Evolutionary conservation across 805 yeast genomes (phyloP).

Genomic region (Candida silvatica): DNA sequence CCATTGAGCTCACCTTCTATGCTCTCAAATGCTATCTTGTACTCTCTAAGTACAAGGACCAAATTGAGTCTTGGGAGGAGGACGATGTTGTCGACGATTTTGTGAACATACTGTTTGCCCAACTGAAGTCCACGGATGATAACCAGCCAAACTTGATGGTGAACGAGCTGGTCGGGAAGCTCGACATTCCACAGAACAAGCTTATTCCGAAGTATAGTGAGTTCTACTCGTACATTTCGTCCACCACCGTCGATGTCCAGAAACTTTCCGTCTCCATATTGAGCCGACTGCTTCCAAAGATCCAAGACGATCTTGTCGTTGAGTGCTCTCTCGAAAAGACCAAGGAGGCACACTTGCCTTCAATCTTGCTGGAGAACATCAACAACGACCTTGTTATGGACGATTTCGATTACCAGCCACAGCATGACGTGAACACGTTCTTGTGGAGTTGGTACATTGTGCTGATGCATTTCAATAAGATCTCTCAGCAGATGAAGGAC

Average conservation of each 20-base stretch:
- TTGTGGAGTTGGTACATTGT: constrained; percentile 66
- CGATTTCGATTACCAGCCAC: constrained; percentile 31
- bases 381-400: constrained; percentile 22
- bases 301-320: constrained; percentile 52
- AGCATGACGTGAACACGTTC: constrained; percentile 30
- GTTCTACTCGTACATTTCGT: constrained; percentile 26
- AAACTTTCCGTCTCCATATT: constrained; percentile 35
- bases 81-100: constrained; percentile 32
- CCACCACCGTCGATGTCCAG: constrained; percentile 28
- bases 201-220: constrained; percentile 25
- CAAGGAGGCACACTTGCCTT: constrained; percentile 32
- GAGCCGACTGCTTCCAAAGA: constrained; percentile 29
- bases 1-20: constrained; percentile 34
- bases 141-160: constrained; percentile 27
- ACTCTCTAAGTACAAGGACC: constrained; percentile 20
- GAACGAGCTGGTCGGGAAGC: constrained; percentile 24
- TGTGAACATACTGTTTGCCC: constrained; percentile 29
- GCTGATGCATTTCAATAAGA: constrained; percentile 51
- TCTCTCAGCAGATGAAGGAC: constrained; percentile 56
- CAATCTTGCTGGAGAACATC: constrained; percentile 28
- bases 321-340: constrained; percentile 49
- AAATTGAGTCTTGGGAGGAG: constrained; percentile 28
- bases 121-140: constrained; percentile 4
- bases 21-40: constrained; percentile 35
- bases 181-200: constrained; percentile 21